phyloP scores from a whole-genome alignment of 306 rosid species.

The Lagenaria siceraria region DNA sequence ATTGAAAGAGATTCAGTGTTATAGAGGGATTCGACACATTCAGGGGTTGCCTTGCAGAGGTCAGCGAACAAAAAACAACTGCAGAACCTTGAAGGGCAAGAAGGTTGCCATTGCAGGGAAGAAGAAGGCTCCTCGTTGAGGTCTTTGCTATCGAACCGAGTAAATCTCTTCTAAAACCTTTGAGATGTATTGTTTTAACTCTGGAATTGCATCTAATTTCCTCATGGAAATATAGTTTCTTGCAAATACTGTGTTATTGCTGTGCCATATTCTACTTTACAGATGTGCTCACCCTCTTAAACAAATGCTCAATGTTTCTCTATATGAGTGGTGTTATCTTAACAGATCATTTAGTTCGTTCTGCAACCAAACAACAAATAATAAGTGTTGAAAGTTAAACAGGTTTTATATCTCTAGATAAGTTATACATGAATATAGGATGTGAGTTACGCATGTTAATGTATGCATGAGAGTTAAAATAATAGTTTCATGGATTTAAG shows the following conservation, averaged over 20 bases:
- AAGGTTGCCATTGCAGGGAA: slow-evolving; percentile 76
- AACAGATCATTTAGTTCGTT: background rate
- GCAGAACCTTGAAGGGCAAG: slow-evolving; percentile 92
- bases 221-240: background rate
- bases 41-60: slow-evolving; percentile 93
- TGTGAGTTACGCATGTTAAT: too few species aligned
- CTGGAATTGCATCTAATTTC: background rate
- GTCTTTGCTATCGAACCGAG: background rate
- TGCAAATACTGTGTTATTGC: background rate
- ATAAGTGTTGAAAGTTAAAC: too few species aligned
- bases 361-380: too few species aligned
- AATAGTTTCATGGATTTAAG: too few species aligned
- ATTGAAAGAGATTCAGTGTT: slow-evolving; percentile 85
- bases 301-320: background rate
- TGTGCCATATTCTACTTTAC: background rate
- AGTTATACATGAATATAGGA: too few species aligned
- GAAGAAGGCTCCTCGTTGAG: slow-evolving; percentile 53
- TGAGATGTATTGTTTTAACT: background rate
- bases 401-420: too few species aligned
- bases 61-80: slow-evolving; percentile 85
- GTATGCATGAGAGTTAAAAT: too few species aligned
- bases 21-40: slow-evolving; percentile 79
- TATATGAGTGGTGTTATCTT: background rate
- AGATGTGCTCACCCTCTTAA: background rate
- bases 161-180: background rate